A percentile compares a stretch with the other conserved stretches of the same genome.
These are phyloP conservation scores for Erysimum cheiranthoides DNA, from an alignment of 345 rosid genomes.

Conservation along the genomic window DNA sequence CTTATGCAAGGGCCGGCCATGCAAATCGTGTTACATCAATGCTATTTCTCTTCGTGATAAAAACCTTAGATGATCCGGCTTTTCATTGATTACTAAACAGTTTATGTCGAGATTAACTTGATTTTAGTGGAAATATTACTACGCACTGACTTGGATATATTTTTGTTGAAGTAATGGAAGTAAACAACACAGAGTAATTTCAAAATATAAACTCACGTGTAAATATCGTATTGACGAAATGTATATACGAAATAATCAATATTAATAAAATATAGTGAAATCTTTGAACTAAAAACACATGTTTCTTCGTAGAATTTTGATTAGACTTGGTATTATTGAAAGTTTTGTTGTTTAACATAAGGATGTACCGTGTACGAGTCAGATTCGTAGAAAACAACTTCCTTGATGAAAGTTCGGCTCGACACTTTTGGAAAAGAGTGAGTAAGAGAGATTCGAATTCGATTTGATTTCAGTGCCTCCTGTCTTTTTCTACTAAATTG, in stretches of 20 bases:
- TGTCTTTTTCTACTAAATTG: not conserved
- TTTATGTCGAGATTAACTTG: not conserved
- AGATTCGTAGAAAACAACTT: not conserved
- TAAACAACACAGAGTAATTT: not conserved
- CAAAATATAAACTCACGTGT: not conserved
- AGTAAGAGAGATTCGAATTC: conserved; percentile 12
- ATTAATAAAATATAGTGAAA: not conserved
- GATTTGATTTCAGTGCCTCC: not conserved
- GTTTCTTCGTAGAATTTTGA: not conserved
- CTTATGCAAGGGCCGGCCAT: not conserved
- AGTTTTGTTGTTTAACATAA: conserved; percentile 9
- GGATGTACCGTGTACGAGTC: not conserved
- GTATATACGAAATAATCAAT: not conserved
- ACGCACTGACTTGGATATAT: not conserved
- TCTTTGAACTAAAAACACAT: conserved; percentile 1
- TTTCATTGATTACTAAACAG: not conserved
- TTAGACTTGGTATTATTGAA: not conserved
- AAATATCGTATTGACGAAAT: not conserved
- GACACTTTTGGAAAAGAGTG: conserved; percentile 9
- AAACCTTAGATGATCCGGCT: not conserved
- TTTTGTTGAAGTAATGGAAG: not conserved
- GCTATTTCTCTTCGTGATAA: not conserved
- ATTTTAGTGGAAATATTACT: not conserved
- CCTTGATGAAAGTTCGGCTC: not conserved
- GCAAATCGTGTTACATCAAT: not conserved